phyloP scores from a whole-genome alignment of 2,329 filamentous ascomycete species.

The Bipolaris victoriae region DNA sequence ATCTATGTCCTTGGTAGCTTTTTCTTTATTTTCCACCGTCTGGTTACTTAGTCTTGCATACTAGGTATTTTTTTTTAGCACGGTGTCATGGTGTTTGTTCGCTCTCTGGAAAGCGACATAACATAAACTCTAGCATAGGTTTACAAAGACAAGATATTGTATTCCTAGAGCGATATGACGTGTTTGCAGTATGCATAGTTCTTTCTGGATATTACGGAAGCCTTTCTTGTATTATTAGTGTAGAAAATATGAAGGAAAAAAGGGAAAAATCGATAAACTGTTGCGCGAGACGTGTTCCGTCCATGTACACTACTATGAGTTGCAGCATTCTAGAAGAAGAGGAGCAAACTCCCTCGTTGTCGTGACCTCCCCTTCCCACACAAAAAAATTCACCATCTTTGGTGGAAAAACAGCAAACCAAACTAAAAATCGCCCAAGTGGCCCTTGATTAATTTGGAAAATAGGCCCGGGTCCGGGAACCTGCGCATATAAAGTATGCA shows the following conservation, averaged over 20 bases:
- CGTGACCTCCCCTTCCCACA: background rate
- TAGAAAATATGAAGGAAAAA: background rate
- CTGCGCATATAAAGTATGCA: slow-evolving; percentile 32
- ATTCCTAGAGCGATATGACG: background rate
- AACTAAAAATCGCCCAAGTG: background rate
- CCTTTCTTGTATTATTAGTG: slow-evolving; percentile 7
- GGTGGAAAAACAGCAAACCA: slow-evolving; percentile 9
- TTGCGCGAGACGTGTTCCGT: background rate
- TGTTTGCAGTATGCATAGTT: background rate
- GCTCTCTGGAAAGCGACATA: background rate
- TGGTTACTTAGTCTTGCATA: background rate
- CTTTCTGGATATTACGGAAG: slow-evolving; percentile 2
- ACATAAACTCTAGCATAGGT: background rate
- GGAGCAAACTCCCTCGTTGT: background rate
- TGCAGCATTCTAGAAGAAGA: background rate
- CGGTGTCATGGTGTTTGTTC: slow-evolving; percentile 8
- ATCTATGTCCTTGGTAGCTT: slow-evolving; percentile 13
- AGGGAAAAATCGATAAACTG: background rate
- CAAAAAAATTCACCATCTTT: background rate
- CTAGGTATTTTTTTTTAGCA: slow-evolving; percentile 2
- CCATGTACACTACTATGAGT: background rate
- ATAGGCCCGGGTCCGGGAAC: slow-evolving; percentile 33
- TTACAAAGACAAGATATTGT: background rate
- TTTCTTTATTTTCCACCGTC: slow-evolving; percentile 1
- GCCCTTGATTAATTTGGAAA: slow-evolving; percentile 33